Percentiles rank a stretch among this genome's conserved stretches.
Conservation (phyloP, 2,329 filamentous ascomycete species). For the Alternaria metachromatica region DNA sequence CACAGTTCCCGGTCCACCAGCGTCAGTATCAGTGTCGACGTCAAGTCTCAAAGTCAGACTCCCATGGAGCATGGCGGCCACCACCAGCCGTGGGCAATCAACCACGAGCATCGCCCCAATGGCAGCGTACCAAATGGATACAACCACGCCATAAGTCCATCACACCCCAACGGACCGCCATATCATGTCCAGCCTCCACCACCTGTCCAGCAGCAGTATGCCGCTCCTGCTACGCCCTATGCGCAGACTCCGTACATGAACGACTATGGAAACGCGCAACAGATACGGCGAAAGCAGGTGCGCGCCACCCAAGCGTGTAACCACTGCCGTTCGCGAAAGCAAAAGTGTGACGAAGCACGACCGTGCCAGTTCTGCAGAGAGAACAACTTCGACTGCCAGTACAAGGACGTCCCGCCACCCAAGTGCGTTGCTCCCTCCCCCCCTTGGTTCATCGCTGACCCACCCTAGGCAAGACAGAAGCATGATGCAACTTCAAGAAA, state of each 20-base stretch:
- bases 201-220: constrained; percentile 39
- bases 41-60: constrained; percentile 34
- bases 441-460: constrained; percentile 23
- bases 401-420: constrained; percentile 88
- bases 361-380: constrained; percentile 74
- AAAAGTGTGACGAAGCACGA: constrained; percentile 51
- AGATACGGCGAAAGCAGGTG: constrained; percentile 45
- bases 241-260: constrained; percentile 37
- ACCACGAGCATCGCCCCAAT: constrained; percentile 43
- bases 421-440: constrained; percentile 65
- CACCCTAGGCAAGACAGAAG: constrained; percentile 55
- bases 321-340: constrained; percentile 50
- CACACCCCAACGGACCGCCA: constrained; percentile 36
- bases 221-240: constrained; percentile 34
- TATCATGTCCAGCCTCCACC: constrained; percentile 41
- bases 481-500: constrained; percentile 57
- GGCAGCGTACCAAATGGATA: constrained; percentile 44
- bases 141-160: constrained; percentile 38
- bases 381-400: constrained; percentile 83
- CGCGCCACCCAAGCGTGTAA: constrained; percentile 70
- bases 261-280: constrained; percentile 34
- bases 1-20: constrained; percentile 35
- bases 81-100: constrained; percentile 40
- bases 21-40: constrained; percentile 33
- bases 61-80: constrained; percentile 47